phyloP scores from a whole-genome alignment of 2,329 filamentous ascomycete genomes.

The Monosporascus sp. region DNA sequence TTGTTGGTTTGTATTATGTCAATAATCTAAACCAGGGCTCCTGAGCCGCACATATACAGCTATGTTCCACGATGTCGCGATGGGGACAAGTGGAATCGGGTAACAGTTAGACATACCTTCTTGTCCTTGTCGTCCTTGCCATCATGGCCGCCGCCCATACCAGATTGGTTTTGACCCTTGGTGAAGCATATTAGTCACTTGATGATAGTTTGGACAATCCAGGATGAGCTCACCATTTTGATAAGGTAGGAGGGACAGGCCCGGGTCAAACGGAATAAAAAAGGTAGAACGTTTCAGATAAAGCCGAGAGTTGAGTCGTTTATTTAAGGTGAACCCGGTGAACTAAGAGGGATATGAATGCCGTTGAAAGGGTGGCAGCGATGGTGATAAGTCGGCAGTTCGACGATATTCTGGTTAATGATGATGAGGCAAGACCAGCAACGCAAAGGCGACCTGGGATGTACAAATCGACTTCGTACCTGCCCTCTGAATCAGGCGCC shows the following conservation, averaged over 20 bases:
- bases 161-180: constrained; percentile 84
- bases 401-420: background rate
- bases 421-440: background rate
- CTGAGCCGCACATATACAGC: background rate
- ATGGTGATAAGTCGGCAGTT: background rate
- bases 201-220: background rate
- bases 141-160: constrained; percentile 74
- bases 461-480: background rate
- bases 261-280: constrained; percentile 3
- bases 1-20: constrained; percentile 2
- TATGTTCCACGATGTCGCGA: background rate
- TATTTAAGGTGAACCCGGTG: background rate
- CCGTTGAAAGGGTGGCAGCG: background rate
- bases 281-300: background rate
- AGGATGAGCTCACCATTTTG: constrained; percentile 21
- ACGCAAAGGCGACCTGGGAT: background rate
- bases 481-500: background rate
- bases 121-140: constrained; percentile 86
- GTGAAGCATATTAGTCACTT: constrained; percentile 1
- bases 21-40: background rate
- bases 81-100: background rate
- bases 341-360: background rate
- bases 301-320: background rate
- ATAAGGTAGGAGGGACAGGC: constrained; percentile 10
- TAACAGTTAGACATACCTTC: constrained; percentile 59